Conservation (phyloP, 2,329 filamentous ascomycete genomes). For the Mycocentrospora acerina region DNA sequence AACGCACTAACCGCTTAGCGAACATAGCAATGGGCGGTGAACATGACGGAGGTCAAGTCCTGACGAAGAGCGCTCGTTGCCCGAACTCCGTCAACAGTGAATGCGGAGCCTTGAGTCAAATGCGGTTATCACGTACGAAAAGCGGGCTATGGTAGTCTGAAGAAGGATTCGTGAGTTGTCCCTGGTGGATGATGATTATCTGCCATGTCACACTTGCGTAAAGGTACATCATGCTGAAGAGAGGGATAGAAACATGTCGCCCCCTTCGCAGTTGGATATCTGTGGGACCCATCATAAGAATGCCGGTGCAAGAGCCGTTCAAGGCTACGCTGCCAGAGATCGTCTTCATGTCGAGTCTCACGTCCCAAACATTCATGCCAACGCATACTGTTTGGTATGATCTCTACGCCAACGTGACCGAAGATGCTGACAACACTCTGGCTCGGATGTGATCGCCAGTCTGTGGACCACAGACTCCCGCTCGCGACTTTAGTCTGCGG, state of each 20-base stretch:
- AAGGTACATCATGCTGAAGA: background rate
- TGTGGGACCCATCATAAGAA: background rate
- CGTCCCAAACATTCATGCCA: constrained; percentile 6
- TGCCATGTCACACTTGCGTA: no score
- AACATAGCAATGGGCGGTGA: background rate
- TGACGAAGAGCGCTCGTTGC: no score
- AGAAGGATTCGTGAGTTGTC: no score
- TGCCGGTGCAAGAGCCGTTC: constrained; percentile 10
- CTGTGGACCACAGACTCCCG: constrained; percentile 37
- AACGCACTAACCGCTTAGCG: constrained; percentile 7
- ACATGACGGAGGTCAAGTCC: background rate
- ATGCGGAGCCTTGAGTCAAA: background rate
- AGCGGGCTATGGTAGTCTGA: background rate
- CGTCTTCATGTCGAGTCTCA: constrained; percentile 12
- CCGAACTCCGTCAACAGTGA: background rate
- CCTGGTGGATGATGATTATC: no score
- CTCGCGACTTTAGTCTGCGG: constrained; percentile 36
- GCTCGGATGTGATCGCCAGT: constrained; percentile 33
- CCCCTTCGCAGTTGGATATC: constrained; percentile 1
- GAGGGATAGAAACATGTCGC: constrained; percentile 3
- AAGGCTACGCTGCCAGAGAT: constrained; percentile 13
- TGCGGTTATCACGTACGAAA: background rate
- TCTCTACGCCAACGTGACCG: constrained; percentile 22
- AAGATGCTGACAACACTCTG: constrained; percentile 25
- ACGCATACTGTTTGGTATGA: constrained; percentile 12